Conservation (phyloP, 768 basidiomycete species). For the Mycena pura region DNA sequence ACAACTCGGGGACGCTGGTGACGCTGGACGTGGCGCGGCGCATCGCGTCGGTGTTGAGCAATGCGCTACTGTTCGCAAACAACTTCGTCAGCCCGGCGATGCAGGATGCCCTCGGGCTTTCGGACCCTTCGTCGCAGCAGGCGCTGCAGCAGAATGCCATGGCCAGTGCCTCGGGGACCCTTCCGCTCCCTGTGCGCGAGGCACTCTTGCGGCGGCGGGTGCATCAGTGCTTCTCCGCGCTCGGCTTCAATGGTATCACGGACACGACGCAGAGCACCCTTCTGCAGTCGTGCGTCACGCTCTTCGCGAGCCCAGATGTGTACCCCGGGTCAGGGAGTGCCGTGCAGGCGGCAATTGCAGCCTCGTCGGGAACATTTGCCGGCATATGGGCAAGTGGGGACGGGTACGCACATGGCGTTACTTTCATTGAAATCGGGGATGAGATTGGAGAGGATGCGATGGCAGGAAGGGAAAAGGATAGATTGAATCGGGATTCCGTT, state of each 20-base stretch:
- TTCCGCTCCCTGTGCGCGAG: slow-evolving; percentile 79
- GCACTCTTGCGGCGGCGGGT: slow-evolving; percentile 83
- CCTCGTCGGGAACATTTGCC: slow-evolving; percentile 82
- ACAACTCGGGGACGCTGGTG: slow-evolving; percentile 77
- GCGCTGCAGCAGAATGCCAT: slow-evolving; percentile 15
- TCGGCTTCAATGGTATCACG: slow-evolving; percentile 81
- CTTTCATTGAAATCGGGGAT: slow-evolving; percentile 64
- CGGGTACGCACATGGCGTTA: slow-evolving; percentile 92
- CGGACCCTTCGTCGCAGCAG: slow-evolving; percentile 17
- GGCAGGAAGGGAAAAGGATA: slow-evolving; percentile 52
- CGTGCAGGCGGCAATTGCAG: slow-evolving; percentile 91
- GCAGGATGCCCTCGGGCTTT: slow-evolving; percentile 63
- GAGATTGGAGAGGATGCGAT: slow-evolving; percentile 42
- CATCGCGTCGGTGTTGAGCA: slow-evolving; percentile 84
- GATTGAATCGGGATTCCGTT: slow-evolving; percentile 77
- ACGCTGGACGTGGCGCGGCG: slow-evolving; percentile 92
- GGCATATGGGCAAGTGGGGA: slow-evolving; percentile 87
- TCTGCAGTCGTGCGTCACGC: slow-evolving; percentile 78
- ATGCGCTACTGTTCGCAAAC: slow-evolving; percentile 88
- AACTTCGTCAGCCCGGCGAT: slow-evolving; percentile 76
- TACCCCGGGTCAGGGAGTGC: slow-evolving; percentile 71
- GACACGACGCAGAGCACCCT: slow-evolving; percentile 84
- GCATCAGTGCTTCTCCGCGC: slow-evolving; percentile 86
- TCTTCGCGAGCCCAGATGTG: slow-evolving; percentile 88
- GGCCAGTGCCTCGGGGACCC: slow-evolving; percentile 43